A percentile compares a stretch with the other conserved stretches of the same genome.
These are phyloP conservation scores for Onygenales sp. DNA, from an alignment of 2,329 filamentous ascomycete genomes.

Conservation along the genomic window DNA sequence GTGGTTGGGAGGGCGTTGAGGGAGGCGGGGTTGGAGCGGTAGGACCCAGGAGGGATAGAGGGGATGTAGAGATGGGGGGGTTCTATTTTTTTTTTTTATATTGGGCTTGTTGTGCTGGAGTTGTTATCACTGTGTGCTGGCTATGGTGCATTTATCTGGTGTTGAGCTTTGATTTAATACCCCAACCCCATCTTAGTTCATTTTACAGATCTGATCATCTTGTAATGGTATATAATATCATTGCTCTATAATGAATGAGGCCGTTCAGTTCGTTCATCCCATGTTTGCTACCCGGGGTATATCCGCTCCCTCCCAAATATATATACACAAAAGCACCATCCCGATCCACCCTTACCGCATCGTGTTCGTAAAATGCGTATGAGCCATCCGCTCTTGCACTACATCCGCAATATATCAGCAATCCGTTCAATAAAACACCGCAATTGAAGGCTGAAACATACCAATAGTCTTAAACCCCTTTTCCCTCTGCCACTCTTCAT, in stretches of 20 bases:
- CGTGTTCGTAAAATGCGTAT: no score
- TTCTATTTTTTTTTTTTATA: neutral
- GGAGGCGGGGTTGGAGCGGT: constrained; percentile 22
- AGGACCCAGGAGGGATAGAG: neutral
- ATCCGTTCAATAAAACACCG: neutral
- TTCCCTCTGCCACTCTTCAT: constrained; percentile 1
- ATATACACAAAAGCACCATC: neutral
- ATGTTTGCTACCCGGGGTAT: neutral
- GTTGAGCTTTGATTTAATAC: neutral
- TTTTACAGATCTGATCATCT: neutral
- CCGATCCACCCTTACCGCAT: no score
- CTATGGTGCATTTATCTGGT: neutral
- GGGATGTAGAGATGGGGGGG: neutral
- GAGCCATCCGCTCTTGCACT: no score
- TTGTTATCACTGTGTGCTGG: neutral
- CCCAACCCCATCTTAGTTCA: neutral
- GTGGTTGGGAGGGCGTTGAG: constrained; percentile 33
- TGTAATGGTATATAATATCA: neutral
- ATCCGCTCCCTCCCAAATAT: neutral
- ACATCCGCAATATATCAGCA: no score
- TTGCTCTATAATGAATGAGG: no score
- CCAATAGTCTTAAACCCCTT: neutral
- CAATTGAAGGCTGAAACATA: neutral
- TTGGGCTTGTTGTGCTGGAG: neutral
- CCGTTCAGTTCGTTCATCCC: no score